Evolutionary conservation across 495 filamentous ascomycete species (phyloP).

Genomic region (Trichocladium uniseriatum): DNA sequence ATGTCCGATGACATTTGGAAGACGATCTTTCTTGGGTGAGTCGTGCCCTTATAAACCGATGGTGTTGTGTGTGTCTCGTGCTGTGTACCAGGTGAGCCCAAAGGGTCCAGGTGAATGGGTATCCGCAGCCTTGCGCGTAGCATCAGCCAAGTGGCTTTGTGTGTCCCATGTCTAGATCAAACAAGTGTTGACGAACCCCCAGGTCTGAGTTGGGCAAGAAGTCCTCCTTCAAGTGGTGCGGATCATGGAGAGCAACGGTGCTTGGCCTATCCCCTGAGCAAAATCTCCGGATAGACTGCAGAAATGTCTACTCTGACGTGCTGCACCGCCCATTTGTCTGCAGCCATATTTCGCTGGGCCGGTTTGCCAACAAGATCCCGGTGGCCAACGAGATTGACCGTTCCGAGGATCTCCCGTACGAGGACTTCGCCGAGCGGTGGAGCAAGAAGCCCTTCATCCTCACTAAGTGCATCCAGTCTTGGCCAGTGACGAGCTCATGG

Average conservation of each 20-base stretch:
- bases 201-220: slow-evolving; percentile 19
- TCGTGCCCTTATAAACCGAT: slow-evolving; percentile 9
- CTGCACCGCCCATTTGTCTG: slow-evolving; percentile 90
- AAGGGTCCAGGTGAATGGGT: not conserved
- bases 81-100: not conserved
- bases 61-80: not conserved
- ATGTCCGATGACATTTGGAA: slow-evolving; percentile 89
- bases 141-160: not conserved
- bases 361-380: slow-evolving; percentile 65
- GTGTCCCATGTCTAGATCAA: not conserved
- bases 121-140: not conserved
- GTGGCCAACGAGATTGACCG: slow-evolving; percentile 60
- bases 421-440: slow-evolving; percentile 69
- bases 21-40: slow-evolving; percentile 75
- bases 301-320: slow-evolving; percentile 79
- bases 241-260: slow-evolving; percentile 79
- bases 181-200: slow-evolving; percentile 8
- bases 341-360: slow-evolving; percentile 58
- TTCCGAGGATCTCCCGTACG: slow-evolving; percentile 55
- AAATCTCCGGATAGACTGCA: slow-evolving; percentile 52
- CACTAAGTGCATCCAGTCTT: slow-evolving; percentile 70
- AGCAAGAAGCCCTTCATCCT: slow-evolving; percentile 80
- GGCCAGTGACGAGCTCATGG: slow-evolving; percentile 76
- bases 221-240: slow-evolving; percentile 58
- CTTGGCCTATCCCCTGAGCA: slow-evolving; percentile 49